phyloP scores from a whole-genome alignment of 1,139 yeast genomes.

The Candida sp. region DNA sequence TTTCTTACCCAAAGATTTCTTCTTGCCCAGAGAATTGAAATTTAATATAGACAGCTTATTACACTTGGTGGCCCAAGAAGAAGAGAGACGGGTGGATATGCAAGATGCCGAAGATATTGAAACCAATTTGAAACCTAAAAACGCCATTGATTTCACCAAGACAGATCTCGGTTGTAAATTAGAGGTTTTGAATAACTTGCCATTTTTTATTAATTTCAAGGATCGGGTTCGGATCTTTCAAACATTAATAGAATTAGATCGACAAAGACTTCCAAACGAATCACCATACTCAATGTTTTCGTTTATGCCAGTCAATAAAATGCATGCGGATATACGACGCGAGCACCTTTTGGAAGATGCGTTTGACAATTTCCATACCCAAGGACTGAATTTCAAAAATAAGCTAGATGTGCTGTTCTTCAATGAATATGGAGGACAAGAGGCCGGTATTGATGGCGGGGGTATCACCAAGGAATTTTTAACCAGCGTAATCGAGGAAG shows the following conservation, averaged over 20 bases:
- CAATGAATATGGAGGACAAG: slow-evolving; percentile 70
- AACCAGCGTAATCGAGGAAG: slow-evolving; percentile 69
- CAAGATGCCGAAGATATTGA: slow-evolving; percentile 15
- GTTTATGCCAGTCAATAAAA: slow-evolving; percentile 13
- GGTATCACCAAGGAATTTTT: slow-evolving; percentile 92
- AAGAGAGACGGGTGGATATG: slow-evolving; percentile 19
- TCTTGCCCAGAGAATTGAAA: slow-evolving; percentile 41
- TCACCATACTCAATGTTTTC: slow-evolving; percentile 9
- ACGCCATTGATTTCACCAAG: slow-evolving; percentile 8
- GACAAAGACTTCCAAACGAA: slow-evolving; percentile 17
- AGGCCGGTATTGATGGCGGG: slow-evolving; percentile 96
- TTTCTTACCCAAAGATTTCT: slow-evolving; percentile 53
- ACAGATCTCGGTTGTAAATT: slow-evolving; percentile 18
- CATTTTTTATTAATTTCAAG: slow-evolving; percentile 77
- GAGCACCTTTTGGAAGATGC: slow-evolving; percentile 75
- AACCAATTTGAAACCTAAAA: not conserved
- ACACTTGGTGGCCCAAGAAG: slow-evolving; percentile 37
- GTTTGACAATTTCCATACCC: slow-evolving; percentile 46
- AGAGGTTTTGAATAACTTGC: slow-evolving; percentile 59
- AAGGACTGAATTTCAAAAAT: slow-evolving; percentile 49
- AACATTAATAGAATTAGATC: slow-evolving; percentile 54
- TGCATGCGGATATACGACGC: slow-evolving; percentile 61
- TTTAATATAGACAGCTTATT: slow-evolving; percentile 29
- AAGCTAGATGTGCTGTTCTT: slow-evolving; percentile 62
- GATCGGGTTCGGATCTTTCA: slow-evolving; percentile 74